Conservation (phyloP, 352 stramenopile genomes). For the Phytophthora sp. region DNA sequence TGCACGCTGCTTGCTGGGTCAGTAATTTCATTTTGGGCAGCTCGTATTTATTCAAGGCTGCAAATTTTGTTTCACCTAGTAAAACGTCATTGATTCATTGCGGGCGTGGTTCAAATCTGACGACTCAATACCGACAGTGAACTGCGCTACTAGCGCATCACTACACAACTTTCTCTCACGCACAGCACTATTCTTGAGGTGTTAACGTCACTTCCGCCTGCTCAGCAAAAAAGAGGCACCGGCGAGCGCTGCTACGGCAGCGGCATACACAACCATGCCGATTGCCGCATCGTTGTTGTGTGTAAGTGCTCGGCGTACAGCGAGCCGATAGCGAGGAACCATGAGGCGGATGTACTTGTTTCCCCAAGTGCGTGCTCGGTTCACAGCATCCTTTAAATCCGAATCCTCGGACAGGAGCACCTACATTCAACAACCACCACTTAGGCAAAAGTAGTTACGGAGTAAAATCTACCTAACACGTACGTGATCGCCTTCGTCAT, state of each 20-base stretch:
- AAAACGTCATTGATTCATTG: conserved; percentile 35
- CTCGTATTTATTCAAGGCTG: conserved; percentile 44
- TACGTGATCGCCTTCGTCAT: conserved; percentile 85
- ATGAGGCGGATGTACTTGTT: conserved; percentile 88
- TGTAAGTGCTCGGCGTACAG: conserved; percentile 46
- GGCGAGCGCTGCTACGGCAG: conserved; percentile 74
- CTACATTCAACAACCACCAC: conserved; percentile 32
- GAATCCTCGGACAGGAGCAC: conserved; percentile 81
- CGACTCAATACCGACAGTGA: not conserved
- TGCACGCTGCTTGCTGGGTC: conserved; percentile 9
- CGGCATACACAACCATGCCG: conserved; percentile 83
- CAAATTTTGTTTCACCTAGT: conserved; percentile 34
- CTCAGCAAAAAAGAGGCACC: conserved; percentile 83
- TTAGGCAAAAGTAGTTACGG: not conserved
- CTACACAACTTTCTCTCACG: conserved; percentile 3
- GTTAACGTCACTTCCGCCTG: conserved; percentile 49
- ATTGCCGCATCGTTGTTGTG: conserved; percentile 59
- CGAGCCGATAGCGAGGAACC: conserved; percentile 57
- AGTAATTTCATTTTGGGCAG: conserved; percentile 25
- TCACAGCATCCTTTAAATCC: conserved; percentile 83
- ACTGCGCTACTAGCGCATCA: not conserved
- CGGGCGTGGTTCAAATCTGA: not conserved
- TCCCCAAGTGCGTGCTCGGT: conserved; percentile 73
- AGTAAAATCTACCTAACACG: conserved; percentile 6
- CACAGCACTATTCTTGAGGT: conserved; percentile 8